Conservation (phyloP, 1,284 basidiomycete genomes). For the Agroathelia rolfsii region DNA sequence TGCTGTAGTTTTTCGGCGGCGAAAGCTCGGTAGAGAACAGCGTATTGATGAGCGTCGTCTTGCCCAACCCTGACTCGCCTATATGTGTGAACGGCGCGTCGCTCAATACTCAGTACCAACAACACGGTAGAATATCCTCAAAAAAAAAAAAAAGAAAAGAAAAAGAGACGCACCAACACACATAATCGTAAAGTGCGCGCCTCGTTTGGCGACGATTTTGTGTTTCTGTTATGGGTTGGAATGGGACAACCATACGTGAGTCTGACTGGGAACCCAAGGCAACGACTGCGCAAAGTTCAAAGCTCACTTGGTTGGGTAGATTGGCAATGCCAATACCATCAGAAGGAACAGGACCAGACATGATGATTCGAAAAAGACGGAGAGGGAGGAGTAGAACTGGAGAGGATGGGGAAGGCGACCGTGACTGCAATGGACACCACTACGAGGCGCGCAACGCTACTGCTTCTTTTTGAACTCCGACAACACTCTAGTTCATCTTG, state of each 20-base stretch:
- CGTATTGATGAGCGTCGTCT: conserved; percentile 97
- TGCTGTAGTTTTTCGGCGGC: conserved; percentile 82
- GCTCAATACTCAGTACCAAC: conserved; percentile 4
- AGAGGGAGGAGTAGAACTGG: neutral
- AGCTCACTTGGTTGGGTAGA: conserved; percentile 91
- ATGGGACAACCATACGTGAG: no score
- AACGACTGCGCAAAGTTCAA: conserved; percentile 6
- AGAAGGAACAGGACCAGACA: conserved; percentile 20
- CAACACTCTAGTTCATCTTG: no score
- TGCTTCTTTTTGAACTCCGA: no score
- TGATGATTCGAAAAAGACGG: conserved; percentile 3
- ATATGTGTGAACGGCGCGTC: no score
- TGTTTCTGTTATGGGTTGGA: conserved; percentile 53
- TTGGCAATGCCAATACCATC: conserved; percentile 87
- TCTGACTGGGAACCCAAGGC: no score
- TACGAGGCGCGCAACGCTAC: no score
- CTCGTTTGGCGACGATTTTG: conserved; percentile 94
- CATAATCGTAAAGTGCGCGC: conserved; percentile 99
- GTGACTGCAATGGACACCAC: no score
- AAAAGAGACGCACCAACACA: conserved; percentile 76
- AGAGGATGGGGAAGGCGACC: neutral
- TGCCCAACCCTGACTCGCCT: conserved; percentile 94
- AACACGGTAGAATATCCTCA: neutral
- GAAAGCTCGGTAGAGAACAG: conserved; percentile 98
- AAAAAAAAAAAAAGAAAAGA: neutral